Conservation (phyloP, 768 basidiomycete species). For the Termitomyces sp. region DNA sequence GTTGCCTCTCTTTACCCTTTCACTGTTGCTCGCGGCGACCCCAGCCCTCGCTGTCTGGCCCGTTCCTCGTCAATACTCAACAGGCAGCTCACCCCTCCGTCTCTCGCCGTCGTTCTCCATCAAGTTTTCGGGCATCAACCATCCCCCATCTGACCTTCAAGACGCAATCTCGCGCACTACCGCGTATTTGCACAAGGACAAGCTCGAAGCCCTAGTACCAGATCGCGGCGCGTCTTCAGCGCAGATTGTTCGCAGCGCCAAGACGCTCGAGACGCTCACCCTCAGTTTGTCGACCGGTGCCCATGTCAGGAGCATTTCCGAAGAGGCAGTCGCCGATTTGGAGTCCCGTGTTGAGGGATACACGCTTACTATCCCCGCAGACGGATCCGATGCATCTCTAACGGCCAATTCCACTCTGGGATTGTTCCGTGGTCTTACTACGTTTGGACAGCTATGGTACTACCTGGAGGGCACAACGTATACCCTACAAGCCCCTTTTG, state of each 20-base stretch:
- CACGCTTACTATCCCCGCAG: conserved; percentile 46
- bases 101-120: conserved; percentile 32
- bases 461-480: conserved; percentile 45
- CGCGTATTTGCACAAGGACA: conserved; percentile 41
- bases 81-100: conserved; percentile 31
- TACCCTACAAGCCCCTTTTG: conserved; percentile 49
- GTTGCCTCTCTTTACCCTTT: conserved; percentile 11
- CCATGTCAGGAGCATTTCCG: conserved; percentile 40
- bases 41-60: conserved; percentile 31
- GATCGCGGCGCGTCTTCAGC: conserved; percentile 55
- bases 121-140: conserved; percentile 34
- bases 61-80: conserved; percentile 34
- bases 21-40: conserved; percentile 16
- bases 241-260: conserved; percentile 31
- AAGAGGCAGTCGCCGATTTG: conserved; percentile 45
- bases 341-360: conserved; percentile 60
- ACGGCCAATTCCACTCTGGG: conserved; percentile 63
- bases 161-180: conserved; percentile 48
- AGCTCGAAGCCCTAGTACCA: conserved; percentile 52
- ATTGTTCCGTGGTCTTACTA: conserved; percentile 67
- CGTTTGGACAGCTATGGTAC: conserved; percentile 71
- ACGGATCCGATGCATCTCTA: conserved; percentile 51
- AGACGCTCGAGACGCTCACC: conserved; percentile 36
- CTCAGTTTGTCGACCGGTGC: conserved; percentile 33
- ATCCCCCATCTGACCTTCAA: conserved; percentile 48